phyloP scores from a whole-genome alignment of 768 basidiomycete species.

The Mycena filopes region DNA sequence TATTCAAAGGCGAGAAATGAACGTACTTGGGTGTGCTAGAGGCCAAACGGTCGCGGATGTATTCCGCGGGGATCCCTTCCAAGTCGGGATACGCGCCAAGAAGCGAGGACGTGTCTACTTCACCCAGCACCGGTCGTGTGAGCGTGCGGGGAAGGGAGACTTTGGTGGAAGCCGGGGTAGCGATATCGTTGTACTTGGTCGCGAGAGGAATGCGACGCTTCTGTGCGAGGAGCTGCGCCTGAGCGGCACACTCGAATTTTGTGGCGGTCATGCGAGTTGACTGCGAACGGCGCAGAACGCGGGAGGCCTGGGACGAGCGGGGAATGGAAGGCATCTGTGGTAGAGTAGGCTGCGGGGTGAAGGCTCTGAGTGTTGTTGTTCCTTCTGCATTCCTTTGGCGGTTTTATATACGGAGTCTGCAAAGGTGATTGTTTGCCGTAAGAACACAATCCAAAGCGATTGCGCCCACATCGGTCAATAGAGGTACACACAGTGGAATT shows the following conservation, averaged over 20 bases:
- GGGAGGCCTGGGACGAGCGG: constrained; percentile 7
- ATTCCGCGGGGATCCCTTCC: constrained; percentile 31
- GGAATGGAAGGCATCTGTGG: constrained; percentile 16
- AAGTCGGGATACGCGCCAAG: constrained; percentile 29
- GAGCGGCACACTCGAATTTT: constrained; percentile 22
- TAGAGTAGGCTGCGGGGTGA: neutral
- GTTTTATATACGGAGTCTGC: neutral
- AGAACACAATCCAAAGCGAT: no score
- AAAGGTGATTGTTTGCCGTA: no score
- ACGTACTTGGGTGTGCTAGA: constrained; percentile 29
- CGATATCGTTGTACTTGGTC: constrained; percentile 18
- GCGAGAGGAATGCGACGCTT: constrained; percentile 27
- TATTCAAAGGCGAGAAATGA: neutral
- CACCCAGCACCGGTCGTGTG: constrained; percentile 33
- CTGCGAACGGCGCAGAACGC: constrained; percentile 12
- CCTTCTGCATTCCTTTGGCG: neutral
- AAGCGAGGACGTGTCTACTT: constrained; percentile 28
- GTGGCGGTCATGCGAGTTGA: neutral
- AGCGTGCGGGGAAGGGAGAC: constrained; percentile 34
- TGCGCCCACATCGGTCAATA: no score
- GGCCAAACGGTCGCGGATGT: constrained; percentile 34
- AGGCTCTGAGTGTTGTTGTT: neutral
- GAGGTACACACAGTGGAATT: no score
- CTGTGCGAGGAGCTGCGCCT: constrained; percentile 12
- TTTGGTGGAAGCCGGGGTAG: constrained; percentile 13